Conservation (phyloP, 495 filamentous ascomycete genomes). For the Aspergillus funiculosus region DNA sequence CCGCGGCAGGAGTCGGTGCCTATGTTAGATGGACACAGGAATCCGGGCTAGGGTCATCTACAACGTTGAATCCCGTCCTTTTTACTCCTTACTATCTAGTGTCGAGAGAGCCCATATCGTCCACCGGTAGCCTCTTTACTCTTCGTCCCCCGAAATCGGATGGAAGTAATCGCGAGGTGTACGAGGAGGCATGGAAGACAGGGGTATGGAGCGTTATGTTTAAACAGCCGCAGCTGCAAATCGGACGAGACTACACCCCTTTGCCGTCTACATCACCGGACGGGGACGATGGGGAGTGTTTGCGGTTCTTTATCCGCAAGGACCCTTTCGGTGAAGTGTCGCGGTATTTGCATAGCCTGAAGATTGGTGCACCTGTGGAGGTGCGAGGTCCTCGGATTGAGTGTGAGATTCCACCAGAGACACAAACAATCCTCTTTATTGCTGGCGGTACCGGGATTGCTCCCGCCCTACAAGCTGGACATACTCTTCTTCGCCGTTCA, state of each 20-base stretch:
- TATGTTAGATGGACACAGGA: conserved; percentile 33
- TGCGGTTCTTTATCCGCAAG: conserved; percentile 52
- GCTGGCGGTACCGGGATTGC: conserved; percentile 94
- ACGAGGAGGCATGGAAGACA: conserved; percentile 48
- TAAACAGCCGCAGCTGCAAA: conserved; percentile 88
- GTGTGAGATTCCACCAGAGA: conserved; percentile 51
- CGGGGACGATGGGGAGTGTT: conserved; percentile 32
- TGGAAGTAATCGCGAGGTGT: conserved; percentile 37
- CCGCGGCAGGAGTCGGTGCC: conserved; percentile 34
- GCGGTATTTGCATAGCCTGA: conserved; percentile 60
- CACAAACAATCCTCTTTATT: conserved; percentile 65
- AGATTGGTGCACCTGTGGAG: conserved; percentile 56
- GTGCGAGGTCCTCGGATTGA: conserved; percentile 74
- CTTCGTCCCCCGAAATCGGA: conserved; percentile 45
- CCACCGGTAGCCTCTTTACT: conserved; percentile 69
- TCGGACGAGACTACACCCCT: conserved; percentile 83
- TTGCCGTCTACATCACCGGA: conserved; percentile 50
- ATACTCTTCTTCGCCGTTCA: conserved; percentile 46
- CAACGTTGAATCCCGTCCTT: conserved; percentile 45
- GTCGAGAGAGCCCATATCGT: conserved; percentile 61
- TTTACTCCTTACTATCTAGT: conserved; percentile 66
- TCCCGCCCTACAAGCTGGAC: conserved; percentile 74
- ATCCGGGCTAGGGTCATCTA: conserved; percentile 19
- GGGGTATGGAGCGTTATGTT: conserved; percentile 84
- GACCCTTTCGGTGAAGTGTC: conserved; percentile 58